Percentiles rank a stretch among this genome's conserved stretches.
These are phyloP conservation scores for Malassezia sp. DNA, from an alignment of 1,284 basidiomycete genomes.

Conservation along the genomic window DNA sequence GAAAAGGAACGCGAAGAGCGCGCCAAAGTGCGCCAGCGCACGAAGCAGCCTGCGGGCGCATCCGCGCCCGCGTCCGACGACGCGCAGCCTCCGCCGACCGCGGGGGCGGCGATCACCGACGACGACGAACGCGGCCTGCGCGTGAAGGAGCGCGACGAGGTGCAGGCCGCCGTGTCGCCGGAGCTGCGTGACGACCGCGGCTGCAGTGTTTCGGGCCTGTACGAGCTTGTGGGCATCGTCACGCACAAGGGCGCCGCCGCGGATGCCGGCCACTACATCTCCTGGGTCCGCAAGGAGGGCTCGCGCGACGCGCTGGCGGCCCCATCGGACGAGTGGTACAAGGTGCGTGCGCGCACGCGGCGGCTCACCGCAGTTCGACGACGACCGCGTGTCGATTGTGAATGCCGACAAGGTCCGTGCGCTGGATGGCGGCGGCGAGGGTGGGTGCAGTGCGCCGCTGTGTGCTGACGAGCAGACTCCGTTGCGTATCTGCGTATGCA, in stretches of 20 bases:
- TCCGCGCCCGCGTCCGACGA: slow-evolving; percentile 32
- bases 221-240: slow-evolving; percentile 81
- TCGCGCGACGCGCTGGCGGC: slow-evolving; percentile 10
- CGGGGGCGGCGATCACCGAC: slow-evolving; percentile 54
- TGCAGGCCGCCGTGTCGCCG: slow-evolving; percentile 54
- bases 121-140: slow-evolving; percentile 54
- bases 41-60: slow-evolving; percentile 50
- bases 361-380: slow-evolving; percentile 37
- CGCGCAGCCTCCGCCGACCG: slow-evolving; percentile 57
- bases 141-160: slow-evolving; percentile 21
- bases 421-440: slow-evolving; percentile 41
- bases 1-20: slow-evolving; percentile 76
- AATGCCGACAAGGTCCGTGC: slow-evolving; percentile 33
- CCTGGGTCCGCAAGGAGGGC: slow-evolving; percentile 54
- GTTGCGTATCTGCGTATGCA: slow-evolving; percentile 43
- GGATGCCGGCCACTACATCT: slow-evolving; percentile 86
- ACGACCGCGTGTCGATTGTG: slow-evolving; percentile 38
- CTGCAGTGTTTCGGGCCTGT: slow-evolving; percentile 62
- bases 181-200: slow-evolving; percentile 61
- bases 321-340: slow-evolving; percentile 40
- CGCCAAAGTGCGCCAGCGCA: slow-evolving; percentile 66
- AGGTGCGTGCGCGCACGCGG: slow-evolving; percentile 15
- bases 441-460: too few relatives aligned
- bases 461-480: too few relatives aligned
- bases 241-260: slow-evolving; percentile 94